Base-by-base conservation (phyloP, 2,329 filamentous ascomycete genomes). In the Lachnellula occidentalis region DNA sequence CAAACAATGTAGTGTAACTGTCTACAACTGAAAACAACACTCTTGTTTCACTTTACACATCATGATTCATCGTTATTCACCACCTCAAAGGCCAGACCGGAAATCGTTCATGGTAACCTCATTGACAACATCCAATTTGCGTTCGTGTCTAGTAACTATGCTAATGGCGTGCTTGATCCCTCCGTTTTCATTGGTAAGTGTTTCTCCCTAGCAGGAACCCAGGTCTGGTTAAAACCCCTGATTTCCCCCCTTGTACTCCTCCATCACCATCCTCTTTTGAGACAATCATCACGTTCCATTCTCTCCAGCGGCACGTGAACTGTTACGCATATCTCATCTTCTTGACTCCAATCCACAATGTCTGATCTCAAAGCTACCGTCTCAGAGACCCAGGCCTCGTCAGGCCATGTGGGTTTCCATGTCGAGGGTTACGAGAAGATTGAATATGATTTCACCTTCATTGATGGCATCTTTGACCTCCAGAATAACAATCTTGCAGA, bases 371-470 rank as follows among this genome's bases (percentile, higher is more conserved):
- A 81, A 65, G 85, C 85, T 55, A 78, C 78, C 51, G 84, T 88
- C 60, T 71, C 75, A 57, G 79, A 85, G 72, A 88, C 82, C 58
- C 71, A 76, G 62, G 74, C 76, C 7, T 53, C 57, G 3, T 58
- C 64, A 14, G 61, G 62, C 21, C 64, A 67, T 47, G 48, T 47
- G 57, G 86, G 85, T 37, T 88, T 88, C 71, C 81, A 86, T 61
- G 85, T 88, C 57, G 81, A 83, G 62, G 86, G 86, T 22, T 87
- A 87, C 63, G 86, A 89, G 75, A 88, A 87, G 76, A 88, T 88
- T 66, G 81, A 86, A 66, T 88, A 88, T 67, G 84, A 87, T 71
- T 89, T 89, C 69, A 81, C 82, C 52, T 88, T 89, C 70, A 77
- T 88, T 46, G 85, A 89, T 62, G 81, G 79, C 47, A 77, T 89